Percentiles rank a stretch among this genome's conserved stretches.
Conservation (phyloP, 1,284 basidiomycete species). For the Cryptococcus sp. region DNA sequence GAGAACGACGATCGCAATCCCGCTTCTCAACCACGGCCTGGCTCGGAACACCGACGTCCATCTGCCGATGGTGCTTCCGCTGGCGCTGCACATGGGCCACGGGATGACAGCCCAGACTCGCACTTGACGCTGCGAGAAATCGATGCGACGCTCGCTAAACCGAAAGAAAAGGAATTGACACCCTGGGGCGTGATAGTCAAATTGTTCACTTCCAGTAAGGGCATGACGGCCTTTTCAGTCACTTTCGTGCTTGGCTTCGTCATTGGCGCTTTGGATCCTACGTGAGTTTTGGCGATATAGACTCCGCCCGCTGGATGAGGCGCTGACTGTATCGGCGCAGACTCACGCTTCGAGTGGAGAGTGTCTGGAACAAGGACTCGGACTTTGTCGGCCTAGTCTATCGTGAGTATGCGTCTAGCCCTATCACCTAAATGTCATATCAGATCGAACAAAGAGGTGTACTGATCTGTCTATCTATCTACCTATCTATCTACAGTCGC, state of each 20-base stretch:
- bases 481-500: slow-evolving; percentile 54
- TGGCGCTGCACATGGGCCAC: background rate
- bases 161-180: slow-evolving; percentile 35
- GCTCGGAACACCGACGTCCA: slow-evolving; percentile 3
- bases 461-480: background rate
- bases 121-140: background rate
- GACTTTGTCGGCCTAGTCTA: slow-evolving; percentile 69
- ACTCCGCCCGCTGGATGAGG: background rate
- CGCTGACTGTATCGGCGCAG: slow-evolving; percentile 43
- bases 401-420: slow-evolving; percentile 24
- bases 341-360: slow-evolving; percentile 66
- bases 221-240: slow-evolving; percentile 59
- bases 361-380: slow-evolving; percentile 63
- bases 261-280: slow-evolving; percentile 40
- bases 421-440: too few species aligned
- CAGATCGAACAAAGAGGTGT: background rate
- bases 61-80: background rate
- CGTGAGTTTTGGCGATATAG: slow-evolving; percentile 22
- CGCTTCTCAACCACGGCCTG: background rate
- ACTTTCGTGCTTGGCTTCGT: slow-evolving; percentile 63
- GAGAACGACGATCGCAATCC: background rate
- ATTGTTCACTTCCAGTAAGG: slow-evolving; percentile 61
- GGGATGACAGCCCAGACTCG: background rate
- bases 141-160: background rate
- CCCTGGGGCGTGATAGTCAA: slow-evolving; percentile 55